Percentiles rank a stretch among this genome's conserved stretches.
Evolutionary conservation across 345 rosid genomes (phyloP).

Genomic region (Raphanus raphanistrum): DNA sequence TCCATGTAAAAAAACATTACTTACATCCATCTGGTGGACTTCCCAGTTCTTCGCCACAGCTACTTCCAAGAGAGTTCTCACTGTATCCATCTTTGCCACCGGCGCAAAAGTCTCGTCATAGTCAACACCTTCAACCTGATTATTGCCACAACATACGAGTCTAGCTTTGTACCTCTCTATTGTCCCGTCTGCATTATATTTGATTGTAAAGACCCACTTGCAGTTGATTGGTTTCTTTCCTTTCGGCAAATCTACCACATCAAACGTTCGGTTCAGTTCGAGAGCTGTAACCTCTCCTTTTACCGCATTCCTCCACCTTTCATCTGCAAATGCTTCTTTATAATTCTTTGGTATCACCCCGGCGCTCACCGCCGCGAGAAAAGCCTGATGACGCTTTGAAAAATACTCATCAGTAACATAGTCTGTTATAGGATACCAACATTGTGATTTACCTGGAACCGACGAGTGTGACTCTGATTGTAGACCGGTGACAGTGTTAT

Average conservation of each 20-base stretch:
- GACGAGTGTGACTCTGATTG: not conserved
- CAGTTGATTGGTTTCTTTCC: not conserved
- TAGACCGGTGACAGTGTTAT: not conserved
- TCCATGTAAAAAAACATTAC: not conserved
- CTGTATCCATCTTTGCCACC: not conserved
- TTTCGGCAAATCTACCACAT: not conserved
- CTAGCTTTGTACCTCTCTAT: not conserved
- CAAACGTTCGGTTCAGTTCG: not conserved
- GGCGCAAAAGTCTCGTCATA: not conserved
- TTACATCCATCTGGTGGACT: not conserved
- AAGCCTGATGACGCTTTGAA: not conserved
- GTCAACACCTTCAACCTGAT: not conserved
- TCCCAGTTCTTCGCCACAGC: not conserved
- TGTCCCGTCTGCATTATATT: not conserved
- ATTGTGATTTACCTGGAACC: not conserved
- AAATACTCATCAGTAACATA: not conserved
- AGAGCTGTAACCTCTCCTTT: not conserved
- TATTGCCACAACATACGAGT: not conserved
- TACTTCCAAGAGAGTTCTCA: not conserved
- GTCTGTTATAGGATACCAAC: not conserved
- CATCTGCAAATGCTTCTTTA: not conserved
- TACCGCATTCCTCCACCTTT: not conserved
- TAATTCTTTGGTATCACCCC: not conserved
- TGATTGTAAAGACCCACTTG: not conserved
- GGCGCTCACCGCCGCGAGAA: not conserved